Percentiles rank a stretch among this genome's conserved stretches.
Evolutionary conservation across 2,329 filamentous ascomycete genomes (phyloP).

Genomic region (Fusarium nelsonii): DNA sequence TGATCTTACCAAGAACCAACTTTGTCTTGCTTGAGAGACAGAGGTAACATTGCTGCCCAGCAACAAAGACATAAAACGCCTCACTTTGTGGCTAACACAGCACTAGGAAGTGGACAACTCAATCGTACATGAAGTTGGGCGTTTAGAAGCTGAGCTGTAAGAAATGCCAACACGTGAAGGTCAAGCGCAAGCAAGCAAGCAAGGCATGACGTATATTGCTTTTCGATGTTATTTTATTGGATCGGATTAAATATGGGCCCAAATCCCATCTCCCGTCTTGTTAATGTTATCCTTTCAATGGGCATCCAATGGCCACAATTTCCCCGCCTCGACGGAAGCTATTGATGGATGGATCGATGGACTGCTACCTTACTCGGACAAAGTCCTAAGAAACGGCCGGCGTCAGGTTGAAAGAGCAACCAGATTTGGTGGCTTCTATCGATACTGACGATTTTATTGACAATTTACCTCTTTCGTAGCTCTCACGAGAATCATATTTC

Average conservation of each 20-base stretch:
- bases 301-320: constrained; percentile 4
- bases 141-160: constrained; percentile 19
- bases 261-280: constrained; percentile 11
- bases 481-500: constrained; percentile 2
- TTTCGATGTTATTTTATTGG: constrained; percentile 36
- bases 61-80: constrained; percentile 4
- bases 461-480: constrained; percentile 7
- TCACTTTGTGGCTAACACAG: constrained; percentile 1
- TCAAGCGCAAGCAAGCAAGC: neutral
- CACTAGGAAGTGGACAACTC: constrained; percentile 12
- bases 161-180: constrained; percentile 15
- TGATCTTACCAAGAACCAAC: neutral
- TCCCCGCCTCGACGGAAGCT: constrained; percentile 31
- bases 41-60: constrained; percentile 15
- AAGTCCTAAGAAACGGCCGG: constrained; percentile 15
- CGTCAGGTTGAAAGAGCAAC: constrained; percentile 8
- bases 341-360: too few relatives aligned
- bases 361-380: constrained; percentile 12
- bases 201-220: constrained; percentile 32
- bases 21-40: neutral
- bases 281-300: constrained; percentile 5
- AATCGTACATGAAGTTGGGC: constrained; percentile 20
- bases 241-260: constrained; percentile 37
- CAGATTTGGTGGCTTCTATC: constrained; percentile 9
- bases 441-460: constrained; percentile 3